Base-by-base conservation (phyloP, 345 rosid species). In the Eucalyptus sp. region DNA sequence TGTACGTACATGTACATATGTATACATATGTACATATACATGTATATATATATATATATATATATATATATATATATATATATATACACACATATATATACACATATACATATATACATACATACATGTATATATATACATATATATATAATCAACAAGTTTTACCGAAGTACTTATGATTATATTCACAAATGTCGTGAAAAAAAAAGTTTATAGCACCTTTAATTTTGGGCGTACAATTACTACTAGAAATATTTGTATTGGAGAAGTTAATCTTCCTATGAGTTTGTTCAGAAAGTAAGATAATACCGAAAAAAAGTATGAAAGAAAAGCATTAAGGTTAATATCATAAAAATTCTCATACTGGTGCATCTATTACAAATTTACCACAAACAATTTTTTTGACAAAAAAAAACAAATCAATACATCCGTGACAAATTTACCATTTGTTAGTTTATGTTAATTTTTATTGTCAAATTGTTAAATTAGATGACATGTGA, bases 311-410 rank as follows among this genome's bases (percentile, higher is more conserved):
- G 13, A 33, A 71, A 71, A 33, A 9, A 56, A 24, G 5, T 2
- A 56, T 56, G 29, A 56, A 56, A 56, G 6, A 56, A 25, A 56
- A 56, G 29, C 29, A 56, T 56, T 4, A 9, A 22, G 29, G 3
- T 56, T 56, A 56, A 24, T 56, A 24, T 0, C 0, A 56, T 10
- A 24, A 24, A 56, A 56, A 56, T 24, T 56, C 29, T 52, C 0
- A 24, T 10, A 56, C 29, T 0, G 5, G 0, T 4, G 58, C 1
- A 56, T 20, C 1, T 56, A 0, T 0, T 0, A 56, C 6, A 56
- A 22, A 56, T 56, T 56, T 56, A 10, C 13, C 6, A 24, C 0
- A 56, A 24, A 24, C 3, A 0, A 56, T 0, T 1, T 56, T 56
- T 24, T 56, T 56, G 13, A 22, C 6, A 8, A 9, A 24, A 22